A percentile compares a stretch with the other conserved stretches of the same genome.
phyloP scores from a whole-genome alignment of 352 stramenopile species.

The Phytophthora meadii region DNA sequence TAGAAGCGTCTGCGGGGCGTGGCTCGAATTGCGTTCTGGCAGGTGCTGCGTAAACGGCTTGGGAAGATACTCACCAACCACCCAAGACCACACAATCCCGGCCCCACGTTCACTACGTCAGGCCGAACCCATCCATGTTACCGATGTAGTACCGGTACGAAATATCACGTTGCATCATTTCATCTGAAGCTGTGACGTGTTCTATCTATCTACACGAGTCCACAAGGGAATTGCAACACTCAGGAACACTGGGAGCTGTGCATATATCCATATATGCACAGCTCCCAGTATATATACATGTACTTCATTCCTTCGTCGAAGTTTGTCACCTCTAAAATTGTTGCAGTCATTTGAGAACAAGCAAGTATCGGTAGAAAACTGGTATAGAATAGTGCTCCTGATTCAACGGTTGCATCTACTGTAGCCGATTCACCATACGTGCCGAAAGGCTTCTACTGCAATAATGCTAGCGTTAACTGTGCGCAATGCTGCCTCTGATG shows the following conservation, averaged over 20 bases:
- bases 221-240: background rate
- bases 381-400: no score
- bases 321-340: no score
- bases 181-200: constrained; percentile 1
- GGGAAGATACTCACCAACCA: constrained; percentile 24
- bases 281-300: no score
- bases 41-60: constrained; percentile 4
- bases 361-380: no score
- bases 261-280: no score
- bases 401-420: background rate
- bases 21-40: constrained; percentile 41
- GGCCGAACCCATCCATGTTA: background rate
- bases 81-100: constrained; percentile 13
- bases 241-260: no score
- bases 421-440: constrained; percentile 2
- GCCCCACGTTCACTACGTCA: constrained; percentile 5
- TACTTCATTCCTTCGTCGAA: no score
- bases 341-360: no score
- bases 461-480: constrained; percentile 15
- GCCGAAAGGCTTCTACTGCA: constrained; percentile 4
- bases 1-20: constrained; percentile 17
- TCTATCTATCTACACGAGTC: background rate
- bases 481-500: constrained; percentile 4
- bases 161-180: constrained; percentile 14
- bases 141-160: constrained; percentile 10